phyloP scores from a whole-genome alignment of 345 rosid species.

The Camelina laxa region DNA sequence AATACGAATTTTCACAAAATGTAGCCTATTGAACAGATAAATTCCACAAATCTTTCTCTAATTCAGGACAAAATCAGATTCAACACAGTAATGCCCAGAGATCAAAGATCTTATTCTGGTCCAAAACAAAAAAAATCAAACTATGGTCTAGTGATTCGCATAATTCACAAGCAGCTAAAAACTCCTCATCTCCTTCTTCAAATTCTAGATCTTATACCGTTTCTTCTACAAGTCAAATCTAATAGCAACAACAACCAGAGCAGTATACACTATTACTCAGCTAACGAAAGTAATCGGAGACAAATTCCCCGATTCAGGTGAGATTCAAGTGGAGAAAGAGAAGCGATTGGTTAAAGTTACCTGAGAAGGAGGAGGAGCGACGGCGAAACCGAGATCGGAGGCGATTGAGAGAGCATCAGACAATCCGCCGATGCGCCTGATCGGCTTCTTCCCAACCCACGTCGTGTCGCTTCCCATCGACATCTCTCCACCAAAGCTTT shows the following conservation, averaged over 20 bases:
- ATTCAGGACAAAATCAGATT: conserved; percentile 17
- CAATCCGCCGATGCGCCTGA: conserved; percentile 95
- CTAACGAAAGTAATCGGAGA: conserved; percentile 16
- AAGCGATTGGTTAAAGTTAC: conserved; percentile 43
- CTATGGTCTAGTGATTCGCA: conserved; percentile 2
- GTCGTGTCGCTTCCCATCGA: conserved; percentile 83
- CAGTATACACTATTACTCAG: background rate
- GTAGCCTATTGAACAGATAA: conserved; percentile 1
- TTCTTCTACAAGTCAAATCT: conserved; percentile 22
- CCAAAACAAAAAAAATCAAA: too few relatives aligned
- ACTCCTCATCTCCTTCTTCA: background rate
- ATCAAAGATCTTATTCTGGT: background rate
- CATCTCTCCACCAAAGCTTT: conserved; percentile 49
- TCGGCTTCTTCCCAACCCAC: conserved; percentile 95
- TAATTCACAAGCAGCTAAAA: conserved; percentile 17
- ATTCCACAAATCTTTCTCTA: background rate
- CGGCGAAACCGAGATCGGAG: conserved; percentile 90
- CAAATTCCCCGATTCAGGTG: background rate
- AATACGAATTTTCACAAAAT: conserved; percentile 19
- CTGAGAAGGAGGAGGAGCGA: conserved; percentile 80
- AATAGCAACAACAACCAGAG: conserved; percentile 3
- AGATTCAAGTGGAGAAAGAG: background rate
- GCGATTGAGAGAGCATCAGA: conserved; percentile 98
- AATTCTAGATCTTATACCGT: conserved; percentile 19
- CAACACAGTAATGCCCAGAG: background rate